Evolutionary conservation across 2,329 filamentous ascomycete genomes (phyloP).

Genomic region (Colletotrichum sp.): DNA sequence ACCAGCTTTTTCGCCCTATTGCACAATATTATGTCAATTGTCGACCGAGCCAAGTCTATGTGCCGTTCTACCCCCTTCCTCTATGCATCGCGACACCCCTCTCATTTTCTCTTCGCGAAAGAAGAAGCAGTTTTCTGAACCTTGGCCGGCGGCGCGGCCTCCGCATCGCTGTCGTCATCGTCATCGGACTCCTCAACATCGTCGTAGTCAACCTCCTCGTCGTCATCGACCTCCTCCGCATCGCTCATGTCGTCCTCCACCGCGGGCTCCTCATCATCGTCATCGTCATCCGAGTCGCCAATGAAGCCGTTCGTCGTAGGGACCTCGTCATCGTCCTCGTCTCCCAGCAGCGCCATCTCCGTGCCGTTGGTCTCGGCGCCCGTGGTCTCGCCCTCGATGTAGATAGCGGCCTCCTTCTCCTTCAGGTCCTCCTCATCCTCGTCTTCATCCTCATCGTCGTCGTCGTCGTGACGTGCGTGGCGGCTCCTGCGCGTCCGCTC

Average conservation of each 20-base stretch:
- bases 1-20: constrained; percentile 6
- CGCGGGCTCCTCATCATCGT: constrained; percentile 42
- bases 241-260: constrained; percentile 50
- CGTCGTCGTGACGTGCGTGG: constrained; percentile 41
- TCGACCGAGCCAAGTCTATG: constrained; percentile 20
- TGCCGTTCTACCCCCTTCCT: constrained; percentile 7
- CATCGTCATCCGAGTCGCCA: constrained; percentile 65
- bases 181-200: constrained; percentile 63
- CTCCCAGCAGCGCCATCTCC: constrained; percentile 44
- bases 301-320: constrained; percentile 58
- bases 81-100: neutral
- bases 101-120: constrained; percentile 41
- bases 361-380: constrained; percentile 36
- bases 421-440: constrained; percentile 61
- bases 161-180: constrained; percentile 57
- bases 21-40: constrained; percentile 21
- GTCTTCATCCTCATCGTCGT: constrained; percentile 57
- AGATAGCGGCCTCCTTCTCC: constrained; percentile 62
- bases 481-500: constrained; percentile 60
- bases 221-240: constrained; percentile 55
- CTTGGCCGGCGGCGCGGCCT: constrained; percentile 52
- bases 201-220: constrained; percentile 64
- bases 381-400: constrained; percentile 77
- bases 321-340: constrained; percentile 64
- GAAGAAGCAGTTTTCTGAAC: constrained; percentile 43